Base-by-base conservation (phyloP, 768 basidiomycete genomes). In the Leucocoprinus sp. region DNA sequence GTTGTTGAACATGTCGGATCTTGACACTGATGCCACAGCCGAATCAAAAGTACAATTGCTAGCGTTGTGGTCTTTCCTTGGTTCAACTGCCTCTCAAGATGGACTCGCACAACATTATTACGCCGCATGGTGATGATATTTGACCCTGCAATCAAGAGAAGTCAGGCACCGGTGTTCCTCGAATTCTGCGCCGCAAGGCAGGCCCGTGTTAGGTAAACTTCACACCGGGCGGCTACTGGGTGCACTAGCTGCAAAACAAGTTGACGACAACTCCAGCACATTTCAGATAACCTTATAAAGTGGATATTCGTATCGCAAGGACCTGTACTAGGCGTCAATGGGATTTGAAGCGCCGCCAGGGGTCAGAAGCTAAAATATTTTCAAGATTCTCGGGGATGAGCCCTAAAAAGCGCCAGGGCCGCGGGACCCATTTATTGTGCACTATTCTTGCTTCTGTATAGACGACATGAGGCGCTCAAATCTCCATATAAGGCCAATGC, bases 401-500 rank as follows among this genome's bases (percentile, higher is more conserved):
- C 28, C 45, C 28, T 29, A 38, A 45, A 31, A 45, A 33, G 37
- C 28, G 27, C 43, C 23, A 15, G 33, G 31, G 15, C 33, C 34
- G 34, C 43, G 33, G 40, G 15, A 42, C 40, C 40, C 34, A 41
- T 55, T 54, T 56, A 54, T 46, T 54, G 57, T 57, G 55, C 52
- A 57, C 56, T 57, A 60, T 64, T 64, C n/a, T 64, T 66, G 58
- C 59, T 64, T 61, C 57, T 55, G 28, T 50, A 31, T 29, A 15
- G 35, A 34, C 52, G 37, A 57, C 69, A 71, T 69, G 69, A 70
- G 71, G 69, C 69, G 58, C 50, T 47, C 55, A 50, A 52, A 53
- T 41, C 54, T 48, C 64, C 64, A 64, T 70, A 65, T 71, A 72
- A 71, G 65, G 57, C 58, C 55, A 54, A 54, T 57, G 61, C 67